Conservation (phyloP, 352 stramenopile genomes). For the Pythium utonaiense region DNA sequence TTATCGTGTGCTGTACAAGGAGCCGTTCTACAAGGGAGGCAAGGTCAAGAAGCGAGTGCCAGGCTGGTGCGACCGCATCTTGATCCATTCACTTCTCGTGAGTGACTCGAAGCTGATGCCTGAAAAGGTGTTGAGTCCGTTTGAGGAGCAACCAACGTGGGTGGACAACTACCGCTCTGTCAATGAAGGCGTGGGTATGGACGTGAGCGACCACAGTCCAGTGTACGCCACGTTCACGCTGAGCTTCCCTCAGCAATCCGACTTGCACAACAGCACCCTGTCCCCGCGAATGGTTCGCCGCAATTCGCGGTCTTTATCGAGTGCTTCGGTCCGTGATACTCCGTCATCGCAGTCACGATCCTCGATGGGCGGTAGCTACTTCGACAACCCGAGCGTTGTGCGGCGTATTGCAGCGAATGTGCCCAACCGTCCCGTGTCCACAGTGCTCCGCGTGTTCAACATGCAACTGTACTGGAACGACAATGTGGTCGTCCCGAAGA, state of each 20-base stretch:
- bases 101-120: constrained; percentile 77
- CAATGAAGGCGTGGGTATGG: constrained; percentile 78
- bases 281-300: constrained; percentile 20
- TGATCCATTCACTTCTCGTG: constrained; percentile 78
- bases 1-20: constrained; percentile 83
- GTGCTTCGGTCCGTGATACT: constrained; percentile 26
- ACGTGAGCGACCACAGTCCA: constrained; percentile 80
- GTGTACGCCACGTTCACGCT: constrained; percentile 77
- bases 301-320: constrained; percentile 53
- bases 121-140: constrained; percentile 69
- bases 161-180: constrained; percentile 84
- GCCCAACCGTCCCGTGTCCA: constrained; percentile 52
- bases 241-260: constrained; percentile 49
- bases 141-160: constrained; percentile 29
- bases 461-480: constrained; percentile 72
- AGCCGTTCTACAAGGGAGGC: constrained; percentile 88
- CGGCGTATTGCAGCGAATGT: constrained; percentile 48
- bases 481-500: constrained; percentile 75
- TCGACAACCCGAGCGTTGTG: constrained; percentile 72
- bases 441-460: constrained; percentile 68
- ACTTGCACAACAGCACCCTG: constrained; percentile 12
- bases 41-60: constrained; percentile 89
- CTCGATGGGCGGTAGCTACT: constrained; percentile 57
- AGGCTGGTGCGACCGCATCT: constrained; percentile 84
- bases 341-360: constrained; percentile 25